Base-by-base conservation (phyloP, 805 yeast genomes). In the Myxozyma monticola region DNA sequence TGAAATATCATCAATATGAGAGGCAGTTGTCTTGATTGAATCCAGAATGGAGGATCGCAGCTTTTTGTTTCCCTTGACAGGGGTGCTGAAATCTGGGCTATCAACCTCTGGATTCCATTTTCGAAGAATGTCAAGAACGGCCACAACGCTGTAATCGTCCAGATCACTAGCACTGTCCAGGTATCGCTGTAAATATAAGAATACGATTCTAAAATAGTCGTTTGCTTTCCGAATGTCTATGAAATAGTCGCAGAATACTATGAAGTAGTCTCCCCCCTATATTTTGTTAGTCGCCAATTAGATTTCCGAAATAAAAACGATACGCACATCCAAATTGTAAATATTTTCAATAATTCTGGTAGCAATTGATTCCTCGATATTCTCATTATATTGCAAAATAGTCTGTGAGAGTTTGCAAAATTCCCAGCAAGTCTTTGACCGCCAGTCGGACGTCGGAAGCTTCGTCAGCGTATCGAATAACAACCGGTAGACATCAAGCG, bases 171-270 rank as follows among this genome's bases (percentile, higher is more conserved):
- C 33, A 9, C 31, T 28, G 20, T 53, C 54, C 14, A 53, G 14
- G 18, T 45, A 53, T 24, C 57, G 35, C 29, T 49, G 54, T 4
- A 53, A 35, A 42, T 33, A 53, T 18, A 53, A 24, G 48, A 42
- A 49, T 6, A 38, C 28, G 9, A 49, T 33, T 35, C 38, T 31
- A 4, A 37, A 35, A 34, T 31, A 25, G 28, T 37, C 35, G 12
- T 24, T 35, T 8, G 34, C 26, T 4, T 38, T 37, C 15, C 20
- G 17, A 6, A 44, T 15, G 15, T 45, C 57, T n/a, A 42, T 30
- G 28, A 33, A 20, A 12, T 39, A 28, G 21, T 53, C 54, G 39
- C 42, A 42, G 35, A 53, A 49, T 20, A 45, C 36, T 5, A 53
- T 15, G 15, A 49, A 53, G 10, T 30, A 37, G 18, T 41, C 41